These are phyloP conservation scores for Pseudozyma thailandica DNA, from an alignment of 1,284 basidiomycete species.

Conservation along the genomic window DNA sequence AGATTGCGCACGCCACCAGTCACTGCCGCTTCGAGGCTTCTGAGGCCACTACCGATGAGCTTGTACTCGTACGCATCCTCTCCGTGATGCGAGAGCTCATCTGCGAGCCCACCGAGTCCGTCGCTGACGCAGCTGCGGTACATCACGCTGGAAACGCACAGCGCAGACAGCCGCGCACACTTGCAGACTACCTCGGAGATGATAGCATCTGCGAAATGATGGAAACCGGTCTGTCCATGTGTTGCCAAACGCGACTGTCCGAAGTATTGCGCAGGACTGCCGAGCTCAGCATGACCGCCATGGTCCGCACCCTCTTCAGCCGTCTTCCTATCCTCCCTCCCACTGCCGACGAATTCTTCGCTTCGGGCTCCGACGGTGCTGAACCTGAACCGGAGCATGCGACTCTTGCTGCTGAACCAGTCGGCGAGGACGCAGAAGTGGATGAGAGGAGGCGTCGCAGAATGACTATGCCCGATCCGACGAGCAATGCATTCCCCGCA, in stretches of 20 bases:
- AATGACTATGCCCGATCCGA: conserved; percentile 68
- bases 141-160: not conserved
- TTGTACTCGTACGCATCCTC: conserved; percentile 91
- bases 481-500: conserved; percentile 63
- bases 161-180: conserved; percentile 9
- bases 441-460: conserved; percentile 54
- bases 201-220: conserved; percentile 97
- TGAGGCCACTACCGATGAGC: conserved; percentile 84
- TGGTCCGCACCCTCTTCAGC: conserved; percentile 83
- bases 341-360: conserved; percentile 59
- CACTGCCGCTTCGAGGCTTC: conserved; percentile 98
- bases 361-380: conserved; percentile 39
- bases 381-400: conserved; percentile 57
- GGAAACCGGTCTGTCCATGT: conserved; percentile 95
- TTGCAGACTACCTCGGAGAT: conserved; percentile 73
- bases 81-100: conserved; percentile 82
- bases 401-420: conserved; percentile 56
- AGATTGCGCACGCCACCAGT: conserved; percentile 87
- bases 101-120: conserved; percentile 73
- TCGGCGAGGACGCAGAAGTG: conserved; percentile 50
- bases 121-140: not conserved
- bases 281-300: conserved; percentile 88
- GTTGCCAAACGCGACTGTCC: conserved; percentile 93
- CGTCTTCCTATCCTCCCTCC: conserved; percentile 75
- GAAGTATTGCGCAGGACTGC: conserved; percentile 91